Conservation (phyloP, 345 rosid genomes). For the Eucalyptus victrix region DNA sequence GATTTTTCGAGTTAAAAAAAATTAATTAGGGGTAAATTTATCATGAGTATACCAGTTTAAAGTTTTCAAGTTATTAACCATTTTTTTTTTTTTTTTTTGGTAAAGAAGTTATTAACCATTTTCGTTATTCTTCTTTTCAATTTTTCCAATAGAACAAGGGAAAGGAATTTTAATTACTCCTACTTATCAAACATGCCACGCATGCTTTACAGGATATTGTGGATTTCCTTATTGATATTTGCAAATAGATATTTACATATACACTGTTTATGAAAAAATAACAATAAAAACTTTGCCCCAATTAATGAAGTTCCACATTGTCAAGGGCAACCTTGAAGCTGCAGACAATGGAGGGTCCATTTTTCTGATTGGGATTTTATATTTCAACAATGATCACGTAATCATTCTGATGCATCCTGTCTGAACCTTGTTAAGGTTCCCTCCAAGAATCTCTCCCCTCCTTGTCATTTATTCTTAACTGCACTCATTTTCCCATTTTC, state of each 20-base stretch:
- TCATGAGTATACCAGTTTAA: accelerated
- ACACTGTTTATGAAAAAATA: background rate
- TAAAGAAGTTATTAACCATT: background rate
- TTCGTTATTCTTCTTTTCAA: background rate
- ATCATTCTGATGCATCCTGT: background rate
- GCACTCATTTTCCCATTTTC: background rate
- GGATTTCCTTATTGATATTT: background rate
- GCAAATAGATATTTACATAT: background rate
- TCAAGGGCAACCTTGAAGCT: background rate
- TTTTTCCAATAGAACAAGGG: background rate
- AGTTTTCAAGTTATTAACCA: background rate
- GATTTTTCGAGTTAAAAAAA: too few relatives aligned
- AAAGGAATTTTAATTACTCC: background rate
- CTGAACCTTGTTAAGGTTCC: background rate
- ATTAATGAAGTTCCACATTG: background rate
- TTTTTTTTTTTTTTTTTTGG: too few relatives aligned
- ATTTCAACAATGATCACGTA: background rate
- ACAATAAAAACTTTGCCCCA: background rate
- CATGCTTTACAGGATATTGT: background rate
- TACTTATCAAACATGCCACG: background rate
- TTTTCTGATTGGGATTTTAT: background rate
- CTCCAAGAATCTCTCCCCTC: background rate
- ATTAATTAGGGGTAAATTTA: accelerated
- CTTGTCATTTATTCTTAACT: background rate
- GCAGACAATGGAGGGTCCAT: background rate